Evolutionary conservation across 805 yeast genomes (phyloP).

Genomic region (Yamadazyma olivae): DNA sequence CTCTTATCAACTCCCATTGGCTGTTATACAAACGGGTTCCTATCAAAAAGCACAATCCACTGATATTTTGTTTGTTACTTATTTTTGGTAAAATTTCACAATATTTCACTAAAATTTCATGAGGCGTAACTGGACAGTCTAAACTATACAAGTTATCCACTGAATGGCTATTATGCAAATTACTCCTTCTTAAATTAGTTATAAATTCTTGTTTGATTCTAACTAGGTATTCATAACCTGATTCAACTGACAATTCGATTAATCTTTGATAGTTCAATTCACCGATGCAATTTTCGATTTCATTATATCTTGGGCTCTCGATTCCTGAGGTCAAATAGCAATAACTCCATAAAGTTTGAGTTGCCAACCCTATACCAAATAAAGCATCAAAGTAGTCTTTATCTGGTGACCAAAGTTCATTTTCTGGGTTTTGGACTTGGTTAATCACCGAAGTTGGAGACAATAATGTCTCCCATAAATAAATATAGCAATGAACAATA

Average conservation of each 20-base stretch:
- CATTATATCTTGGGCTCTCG: constrained; percentile 12
- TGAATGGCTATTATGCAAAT: constrained; percentile 23
- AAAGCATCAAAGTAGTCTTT: constrained; percentile 35
- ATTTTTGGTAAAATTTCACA: constrained; percentile 31
- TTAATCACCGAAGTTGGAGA: neutral
- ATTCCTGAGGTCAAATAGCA: constrained; percentile 29
- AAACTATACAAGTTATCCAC: constrained; percentile 12
- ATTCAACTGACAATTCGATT: constrained; percentile 29
- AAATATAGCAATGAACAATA: constrained; percentile 36
- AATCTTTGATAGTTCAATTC: constrained; percentile 21
- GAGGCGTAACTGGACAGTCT: constrained; percentile 16
- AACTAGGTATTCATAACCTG: constrained; percentile 32
- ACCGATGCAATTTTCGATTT: constrained; percentile 14
- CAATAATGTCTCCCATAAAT: constrained; percentile 39
- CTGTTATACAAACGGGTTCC: constrained; percentile 34
- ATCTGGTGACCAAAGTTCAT: constrained; percentile 26
- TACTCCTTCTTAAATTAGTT: constrained; percentile 21
- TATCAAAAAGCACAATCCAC: constrained; percentile 41
- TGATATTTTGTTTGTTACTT: constrained; percentile 34
- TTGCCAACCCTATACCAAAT: constrained; percentile 36
- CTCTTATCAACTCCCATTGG: constrained; percentile 42
- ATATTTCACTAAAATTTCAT: constrained; percentile 29
- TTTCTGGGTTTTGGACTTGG: neutral
- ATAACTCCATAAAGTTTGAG: constrained; percentile 40
- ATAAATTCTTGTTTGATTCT: constrained; percentile 34